Base-by-base conservation (phyloP, 345 rosid species). In the Arabis alpina region DNA sequence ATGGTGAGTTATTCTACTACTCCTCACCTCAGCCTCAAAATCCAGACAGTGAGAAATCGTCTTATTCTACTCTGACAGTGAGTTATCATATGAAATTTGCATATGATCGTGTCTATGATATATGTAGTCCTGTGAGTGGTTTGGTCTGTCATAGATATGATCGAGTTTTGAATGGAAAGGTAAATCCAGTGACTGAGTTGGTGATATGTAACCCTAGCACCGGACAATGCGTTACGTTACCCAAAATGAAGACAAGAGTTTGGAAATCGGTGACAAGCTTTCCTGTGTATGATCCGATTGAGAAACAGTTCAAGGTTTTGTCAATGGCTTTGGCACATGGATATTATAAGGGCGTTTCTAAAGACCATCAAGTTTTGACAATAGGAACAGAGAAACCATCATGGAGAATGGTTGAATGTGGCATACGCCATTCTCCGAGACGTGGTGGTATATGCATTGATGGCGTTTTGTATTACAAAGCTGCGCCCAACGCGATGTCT, bases 341-440 rank as follows among this genome's bases (percentile, higher is more conserved):
- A 28, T 2, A 5, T 6, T 10, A 9, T 36, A 8, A 14, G 9
- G 45, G 9, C 10, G 4, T 57, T 2, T 57, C 28, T 10, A 10
- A 10, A 4, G 62, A 57, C 47, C 30, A 36, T 57, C 30, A 57
- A 6, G 62, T 57, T 57, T 28, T 57, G 4, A 57, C 62, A 37
- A 37, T 37, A 37, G 62, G 30, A 57, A 23, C 15, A 16, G 2
- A n/a, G 10, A 39, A 37, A 16, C 14, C 2, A 8, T 57, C 30
- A 3, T 57, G 62, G 62, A 57, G 62, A 57, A 16, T 15, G 62
- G 37, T 57, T 12, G 62, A 57, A 30, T 57, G 62, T 19, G 25
- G n/a, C 7, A 39, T 57, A 9, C 45, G 28, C 4, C 62, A 57
- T 57, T 2, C 1, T 55, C 27, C 43, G 36, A 5, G 2, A 3